Percentiles rank a stretch among this genome's conserved stretches.
Conservation (phyloP, 306 rosid species). For the Dryas alaskensis region DNA sequence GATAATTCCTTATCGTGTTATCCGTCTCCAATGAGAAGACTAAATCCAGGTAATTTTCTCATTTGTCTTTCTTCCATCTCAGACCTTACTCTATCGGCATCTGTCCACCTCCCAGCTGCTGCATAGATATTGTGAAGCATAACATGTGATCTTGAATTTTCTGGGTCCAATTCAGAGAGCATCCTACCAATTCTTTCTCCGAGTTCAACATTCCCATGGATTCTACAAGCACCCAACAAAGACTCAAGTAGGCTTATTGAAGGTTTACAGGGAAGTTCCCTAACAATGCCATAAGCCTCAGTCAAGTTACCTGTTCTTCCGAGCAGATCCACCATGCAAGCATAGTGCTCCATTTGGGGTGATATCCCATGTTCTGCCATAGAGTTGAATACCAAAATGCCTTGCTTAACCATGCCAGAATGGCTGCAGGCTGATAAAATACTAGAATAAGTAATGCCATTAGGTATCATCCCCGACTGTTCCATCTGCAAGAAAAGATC, state of each 20-base stretch:
- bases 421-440: conserved; percentile 42
- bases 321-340: conserved; percentile 39
- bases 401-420: conserved; percentile 32
- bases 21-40: conserved; percentile 10
- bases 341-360: conserved; percentile 28
- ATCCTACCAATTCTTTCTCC: conserved; percentile 20
- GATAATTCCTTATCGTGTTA: not conserved
- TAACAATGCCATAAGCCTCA: conserved; percentile 31
- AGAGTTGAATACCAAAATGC: conserved; percentile 24
- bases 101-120: conserved; percentile 34
- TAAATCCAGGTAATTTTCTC: conserved; percentile 29
- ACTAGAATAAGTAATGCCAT: conserved; percentile 18
- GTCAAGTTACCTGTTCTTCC: conserved; percentile 35
- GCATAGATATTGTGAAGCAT: conserved; percentile 37
- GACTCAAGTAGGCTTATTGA: conserved; percentile 29
- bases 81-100: conserved; percentile 32
- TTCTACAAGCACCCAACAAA: conserved; percentile 34
- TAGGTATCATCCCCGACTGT: conserved; percentile 21
- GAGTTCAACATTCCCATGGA: conserved; percentile 29
- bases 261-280: conserved; percentile 25
- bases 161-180: conserved; percentile 28
- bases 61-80: conserved; percentile 26
- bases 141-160: conserved; percentile 28
- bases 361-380: conserved; percentile 24
- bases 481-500: conserved; percentile 36